Base-by-base conservation (phyloP, 495 filamentous ascomycete genomes). In the Aspergillus campestris region DNA sequence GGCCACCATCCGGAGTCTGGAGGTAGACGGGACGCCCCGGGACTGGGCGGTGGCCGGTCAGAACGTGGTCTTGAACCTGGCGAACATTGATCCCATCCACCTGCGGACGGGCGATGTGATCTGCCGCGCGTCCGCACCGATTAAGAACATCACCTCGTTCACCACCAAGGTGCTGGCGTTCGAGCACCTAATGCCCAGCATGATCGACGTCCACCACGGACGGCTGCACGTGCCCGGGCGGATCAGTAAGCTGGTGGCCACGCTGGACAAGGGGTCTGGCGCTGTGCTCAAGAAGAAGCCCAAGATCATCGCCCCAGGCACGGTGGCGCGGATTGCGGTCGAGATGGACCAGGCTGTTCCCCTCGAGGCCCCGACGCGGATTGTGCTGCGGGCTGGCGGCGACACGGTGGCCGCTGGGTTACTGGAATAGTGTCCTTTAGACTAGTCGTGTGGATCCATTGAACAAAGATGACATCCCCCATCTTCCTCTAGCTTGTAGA, bases 31-130 rank as follows among this genome's bases (percentile, higher is more conserved):
- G 14, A 80, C 84, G 34, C 63, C 76, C 3, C 72, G 65, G 8
- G 87, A 95, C 46, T 98, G 89, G 89, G 92, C 89, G 4, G 89
- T 96, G n/a, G 92, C 90, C 2, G 90, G 94, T 10, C 89, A 96
- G 56, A 94, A 94, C 44, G 78, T 84, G 8, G 80, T 82, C 2
- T 64, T 98, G 13, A 85, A 94, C 56, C 74, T 98, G 42, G 73
- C 77, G n/a, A 86, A 87, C 45, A 89, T 95, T 56, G 89, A 96
- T 49, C 74, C 83, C 2, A 74, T 84, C 11, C 84, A 95, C 57
- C 75, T 97, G 7, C 80, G 80, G 35, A 74, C 81, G 7, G 92
- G 92, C 8, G 91, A 98, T 56, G 84, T 96, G 14, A 63, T 95
- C 31, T 95, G 89, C 67, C 71, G 78, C 34, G 71, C 80, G 1